Percentiles rank a stretch among this genome's conserved stretches.
Conservation (phyloP, 305 asterid genomes). For the Plantago coronopus region DNA sequence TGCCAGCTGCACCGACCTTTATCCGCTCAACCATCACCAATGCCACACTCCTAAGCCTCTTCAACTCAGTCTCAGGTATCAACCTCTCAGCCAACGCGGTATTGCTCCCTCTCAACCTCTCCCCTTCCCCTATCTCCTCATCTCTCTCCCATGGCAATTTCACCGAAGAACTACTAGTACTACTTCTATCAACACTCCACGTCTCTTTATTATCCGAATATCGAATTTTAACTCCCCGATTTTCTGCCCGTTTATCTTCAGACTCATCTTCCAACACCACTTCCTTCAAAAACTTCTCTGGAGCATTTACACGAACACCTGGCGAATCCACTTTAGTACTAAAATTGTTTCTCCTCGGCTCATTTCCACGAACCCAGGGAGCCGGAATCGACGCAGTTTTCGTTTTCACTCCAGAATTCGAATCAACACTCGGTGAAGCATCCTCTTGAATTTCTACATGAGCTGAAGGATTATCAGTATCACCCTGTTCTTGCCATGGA, state of each 20-base stretch:
- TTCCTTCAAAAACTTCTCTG: constrained; percentile 22
- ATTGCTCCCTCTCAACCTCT: constrained; percentile 33
- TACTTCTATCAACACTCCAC: constrained; percentile 18
- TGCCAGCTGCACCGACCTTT: constrained; percentile 73
- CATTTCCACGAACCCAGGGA: constrained; percentile 72
- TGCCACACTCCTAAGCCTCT: constrained; percentile 70
- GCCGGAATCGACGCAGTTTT: constrained; percentile 39
- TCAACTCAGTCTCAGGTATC: constrained; percentile 74
- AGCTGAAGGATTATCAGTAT: constrained; percentile 15
- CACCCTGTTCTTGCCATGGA: constrained; percentile 63
- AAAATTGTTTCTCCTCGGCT: constrained; percentile 26
- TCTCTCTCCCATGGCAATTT: constrained; percentile 62
- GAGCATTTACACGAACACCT: constrained; percentile 15
- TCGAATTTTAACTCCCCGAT: constrained; percentile 21
- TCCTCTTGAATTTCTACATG: constrained; percentile 29
- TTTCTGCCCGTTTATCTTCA: constrained; percentile 21
- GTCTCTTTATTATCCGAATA: constrained; percentile 21
- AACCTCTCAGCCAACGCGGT: constrained; percentile 56
- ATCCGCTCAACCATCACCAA: constrained; percentile 76
- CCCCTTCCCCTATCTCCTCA: constrained; percentile 28
- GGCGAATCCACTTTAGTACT: constrained; percentile 25
- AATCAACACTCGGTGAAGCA: constrained; percentile 19
- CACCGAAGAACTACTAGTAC: constrained; percentile 18
- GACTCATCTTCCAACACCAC: constrained; percentile 18
- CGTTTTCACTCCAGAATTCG: constrained; percentile 22